These are phyloP conservation scores for Stemphylium vesicarium DNA, from an alignment of 2,329 filamentous ascomycete genomes.

Conservation along the genomic window DNA sequence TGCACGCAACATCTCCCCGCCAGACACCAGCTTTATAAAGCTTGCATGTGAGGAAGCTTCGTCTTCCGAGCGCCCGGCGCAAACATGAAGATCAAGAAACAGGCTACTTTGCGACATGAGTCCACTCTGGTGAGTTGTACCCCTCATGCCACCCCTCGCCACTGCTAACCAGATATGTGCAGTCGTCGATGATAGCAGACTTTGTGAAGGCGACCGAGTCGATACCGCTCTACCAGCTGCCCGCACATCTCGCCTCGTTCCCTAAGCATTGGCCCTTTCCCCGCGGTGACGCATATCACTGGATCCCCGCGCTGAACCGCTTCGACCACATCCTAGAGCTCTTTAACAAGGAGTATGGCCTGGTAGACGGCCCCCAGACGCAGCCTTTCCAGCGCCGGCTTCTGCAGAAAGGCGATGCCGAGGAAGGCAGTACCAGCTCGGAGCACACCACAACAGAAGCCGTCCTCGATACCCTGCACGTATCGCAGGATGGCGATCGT, in stretches of 20 bases:
- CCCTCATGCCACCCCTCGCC: background rate
- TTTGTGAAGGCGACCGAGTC: slow-evolving; percentile 76
- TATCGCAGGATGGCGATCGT: slow-evolving; percentile 76
- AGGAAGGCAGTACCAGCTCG: slow-evolving; percentile 45
- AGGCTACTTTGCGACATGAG: slow-evolving; percentile 60
- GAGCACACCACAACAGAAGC: slow-evolving; percentile 56
- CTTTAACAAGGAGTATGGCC: slow-evolving; percentile 79
- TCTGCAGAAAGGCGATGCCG: slow-evolving; percentile 64
- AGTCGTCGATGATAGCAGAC: slow-evolving; percentile 87
- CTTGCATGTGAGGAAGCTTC: slow-evolving; percentile 45
- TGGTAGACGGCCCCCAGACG: slow-evolving; percentile 80
- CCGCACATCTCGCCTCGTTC: slow-evolving; percentile 77
- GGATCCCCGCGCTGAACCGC: slow-evolving; percentile 91
- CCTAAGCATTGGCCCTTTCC: slow-evolving; percentile 94
- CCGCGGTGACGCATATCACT: slow-evolving; percentile 94
- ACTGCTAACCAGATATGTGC: slow-evolving; percentile 21
- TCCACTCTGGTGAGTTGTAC: slow-evolving; percentile 55
- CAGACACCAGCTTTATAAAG: slow-evolving; percentile 9
- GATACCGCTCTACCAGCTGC: slow-evolving; percentile 76
- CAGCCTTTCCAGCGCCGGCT: slow-evolving; percentile 74
- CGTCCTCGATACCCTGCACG: slow-evolving; percentile 61
- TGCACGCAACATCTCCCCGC: slow-evolving; percentile 1
- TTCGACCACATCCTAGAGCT: slow-evolving; percentile 88
- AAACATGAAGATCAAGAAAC: slow-evolving; percentile 63
- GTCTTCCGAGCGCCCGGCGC: slow-evolving; percentile 46